phyloP scores from a whole-genome alignment of 2,329 filamentous ascomycete genomes.

The Myriosclerotinia duriaeana region DNA sequence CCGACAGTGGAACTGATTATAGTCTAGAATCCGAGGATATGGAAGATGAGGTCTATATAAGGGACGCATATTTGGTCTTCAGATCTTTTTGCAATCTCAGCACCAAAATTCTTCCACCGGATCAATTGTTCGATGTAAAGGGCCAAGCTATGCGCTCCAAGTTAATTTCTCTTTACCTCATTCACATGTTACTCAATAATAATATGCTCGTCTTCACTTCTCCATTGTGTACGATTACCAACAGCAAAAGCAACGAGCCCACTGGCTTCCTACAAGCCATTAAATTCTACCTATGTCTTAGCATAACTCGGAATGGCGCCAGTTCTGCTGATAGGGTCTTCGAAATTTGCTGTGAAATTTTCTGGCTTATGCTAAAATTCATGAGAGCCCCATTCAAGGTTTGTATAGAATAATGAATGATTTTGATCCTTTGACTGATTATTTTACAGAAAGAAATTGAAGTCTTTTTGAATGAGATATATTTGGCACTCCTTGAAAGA shows the following conservation, averaged over 20 bases:
- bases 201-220: slow-evolving; percentile 89
- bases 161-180: slow-evolving; percentile 88
- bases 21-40: slow-evolving; percentile 60
- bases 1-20: slow-evolving; percentile 56
- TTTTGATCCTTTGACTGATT: slow-evolving; percentile 17
- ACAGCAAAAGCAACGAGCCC: slow-evolving; percentile 82
- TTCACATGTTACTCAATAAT: slow-evolving; percentile 93
- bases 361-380: slow-evolving; percentile 94
- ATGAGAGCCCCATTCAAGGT: slow-evolving; percentile 93
- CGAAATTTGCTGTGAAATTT: slow-evolving; percentile 94
- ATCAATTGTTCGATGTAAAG: slow-evolving; percentile 88
- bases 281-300: slow-evolving; percentile 95
- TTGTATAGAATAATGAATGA: slow-evolving; percentile 35
- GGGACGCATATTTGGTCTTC: slow-evolving; percentile 96
- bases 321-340: slow-evolving; percentile 91
- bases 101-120: slow-evolving; percentile 83
- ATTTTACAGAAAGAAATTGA: slow-evolving; percentile 83
- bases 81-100: slow-evolving; percentile 96
- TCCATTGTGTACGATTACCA: slow-evolving; percentile 86
- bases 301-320: slow-evolving; percentile 89
- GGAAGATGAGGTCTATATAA: slow-evolving; percentile 94
- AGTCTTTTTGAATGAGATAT: slow-evolving; percentile 97
- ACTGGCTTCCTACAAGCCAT: slow-evolving; percentile 92
- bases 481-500: slow-evolving; percentile 86
- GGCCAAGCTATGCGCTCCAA: slow-evolving; percentile 98